Conservation (phyloP, 2,329 filamentous ascomycete genomes). For the Ilyonectria destructans region DNA sequence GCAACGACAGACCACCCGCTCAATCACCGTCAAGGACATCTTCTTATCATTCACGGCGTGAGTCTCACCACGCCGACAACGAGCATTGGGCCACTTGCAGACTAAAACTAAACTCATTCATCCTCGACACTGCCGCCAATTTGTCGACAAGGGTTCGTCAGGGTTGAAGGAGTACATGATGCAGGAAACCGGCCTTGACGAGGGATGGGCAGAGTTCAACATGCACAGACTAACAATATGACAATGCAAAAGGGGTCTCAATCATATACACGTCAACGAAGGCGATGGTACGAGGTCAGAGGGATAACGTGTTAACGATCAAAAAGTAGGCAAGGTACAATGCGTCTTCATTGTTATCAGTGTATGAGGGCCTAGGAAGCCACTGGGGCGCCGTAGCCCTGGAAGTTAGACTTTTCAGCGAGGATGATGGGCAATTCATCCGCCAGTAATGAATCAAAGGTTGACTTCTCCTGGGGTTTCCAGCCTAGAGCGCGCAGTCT, state of each 20-base stretch:
- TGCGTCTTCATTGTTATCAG: not conserved
- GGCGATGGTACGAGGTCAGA: not conserved
- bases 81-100: not conserved
- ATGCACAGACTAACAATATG: not conserved
- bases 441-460: constrained; percentile 5
- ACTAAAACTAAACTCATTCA: not conserved
- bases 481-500: constrained; percentile 5
- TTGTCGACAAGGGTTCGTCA: not conserved
- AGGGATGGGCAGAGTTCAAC: not conserved
- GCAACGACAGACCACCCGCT: not conserved
- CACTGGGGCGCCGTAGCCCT: constrained; percentile 2
- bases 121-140: not conserved
- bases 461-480: constrained; percentile 15
- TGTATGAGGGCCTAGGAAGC: constrained; percentile 4
- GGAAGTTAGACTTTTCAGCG: not conserved
- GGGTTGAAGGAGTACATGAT: not conserved
- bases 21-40: not conserved
- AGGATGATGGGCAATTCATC: constrained; percentile 6
- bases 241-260: not conserved
- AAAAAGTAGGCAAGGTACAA: not conserved
- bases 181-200: not conserved
- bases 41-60: not conserved
- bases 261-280: not conserved
- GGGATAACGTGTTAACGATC: not conserved
- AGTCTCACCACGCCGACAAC: too few relatives aligned